Evolutionary conservation across 257 asterid species (phyloP), one percentile per base, ranked within the genome.

Genomic region (Solanum acaule): DNA sequence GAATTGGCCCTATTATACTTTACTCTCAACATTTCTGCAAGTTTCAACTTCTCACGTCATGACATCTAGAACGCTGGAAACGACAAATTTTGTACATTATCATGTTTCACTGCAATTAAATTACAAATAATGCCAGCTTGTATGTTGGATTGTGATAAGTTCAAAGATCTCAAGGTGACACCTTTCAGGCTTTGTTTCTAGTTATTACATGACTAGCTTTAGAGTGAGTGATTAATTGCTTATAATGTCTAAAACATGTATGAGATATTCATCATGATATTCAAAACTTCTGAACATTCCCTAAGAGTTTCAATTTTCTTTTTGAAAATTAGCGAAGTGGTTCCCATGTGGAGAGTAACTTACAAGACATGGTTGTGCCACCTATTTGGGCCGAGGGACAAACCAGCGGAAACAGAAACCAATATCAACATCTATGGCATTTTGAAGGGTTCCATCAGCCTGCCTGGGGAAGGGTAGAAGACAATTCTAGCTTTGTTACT

Each of bases 321-420:
- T 63, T 75, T 71, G 15, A 56, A 88, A 67, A 46, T 81, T 79
- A 88, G 90, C 92, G 94, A 97, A 88, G 91, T 89, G 95, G 94
- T 71, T 89, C 95, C 73, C 87, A 91, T 1, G 89, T 91, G 13
- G 96, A 93, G 61, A 92, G 90, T 71, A 93, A 89, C 93, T 89
- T 87, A 90, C 89, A 78, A 37, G 92, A 94, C 91, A 92, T 92
- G 92, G 86, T 91, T 75, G 89, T 89, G 86, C 95, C 97, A 25
- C 91, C 95, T 34, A 70, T 92, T 68, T 94, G 96, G 94, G 87
- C 92, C 9, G 96, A 94, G 61, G 94, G 93, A 87, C 98, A 91
- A 88, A 86, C 89, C n/a, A 91, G 88, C 6, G 91, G 90, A n/a
- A 92, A 88, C 93, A 90, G 96, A 90, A 95, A 92, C 52, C 98